Conservation (phyloP, 352 stramenopile species). For the Phytophthora cryptogea region DNA sequence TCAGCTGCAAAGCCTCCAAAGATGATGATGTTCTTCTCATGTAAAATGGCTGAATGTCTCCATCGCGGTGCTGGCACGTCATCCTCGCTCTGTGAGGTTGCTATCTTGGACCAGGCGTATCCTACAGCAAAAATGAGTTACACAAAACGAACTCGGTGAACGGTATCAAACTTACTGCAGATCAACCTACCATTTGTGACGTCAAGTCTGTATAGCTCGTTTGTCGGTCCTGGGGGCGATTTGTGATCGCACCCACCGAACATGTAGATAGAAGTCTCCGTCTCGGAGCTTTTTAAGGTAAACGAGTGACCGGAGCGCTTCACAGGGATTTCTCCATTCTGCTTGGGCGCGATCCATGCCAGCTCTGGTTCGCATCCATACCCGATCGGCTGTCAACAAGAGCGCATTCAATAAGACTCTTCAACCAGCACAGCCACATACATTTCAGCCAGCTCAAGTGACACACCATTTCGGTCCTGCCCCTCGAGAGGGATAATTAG, state of each 20-base stretch:
- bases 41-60: constrained; percentile 84
- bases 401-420: constrained; percentile 7
- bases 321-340: constrained; percentile 91
- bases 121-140: constrained; percentile 26
- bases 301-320: constrained; percentile 96
- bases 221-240: constrained; percentile 91
- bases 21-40: constrained; percentile 89
- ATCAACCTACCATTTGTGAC: constrained; percentile 67
- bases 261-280: constrained; percentile 76
- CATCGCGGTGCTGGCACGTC: constrained; percentile 76
- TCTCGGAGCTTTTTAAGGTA: constrained; percentile 82
- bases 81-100: constrained; percentile 42
- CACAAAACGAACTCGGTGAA: neutral
- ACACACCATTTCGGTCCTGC: constrained; percentile 34
- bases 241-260: constrained; percentile 93
- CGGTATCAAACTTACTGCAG: neutral
- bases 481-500: constrained; percentile 10
- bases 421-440: constrained; percentile 1
- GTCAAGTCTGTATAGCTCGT: constrained; percentile 95
- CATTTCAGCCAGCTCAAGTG: neutral
- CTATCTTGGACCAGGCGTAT: constrained; percentile 76
- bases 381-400: constrained; percentile 66
- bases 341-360: constrained; percentile 88
- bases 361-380: constrained; percentile 89
- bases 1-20: constrained; percentile 95